phyloP scores from a whole-genome alignment of 768 basidiomycete species.

The Nidularia pulvinata region DNA sequence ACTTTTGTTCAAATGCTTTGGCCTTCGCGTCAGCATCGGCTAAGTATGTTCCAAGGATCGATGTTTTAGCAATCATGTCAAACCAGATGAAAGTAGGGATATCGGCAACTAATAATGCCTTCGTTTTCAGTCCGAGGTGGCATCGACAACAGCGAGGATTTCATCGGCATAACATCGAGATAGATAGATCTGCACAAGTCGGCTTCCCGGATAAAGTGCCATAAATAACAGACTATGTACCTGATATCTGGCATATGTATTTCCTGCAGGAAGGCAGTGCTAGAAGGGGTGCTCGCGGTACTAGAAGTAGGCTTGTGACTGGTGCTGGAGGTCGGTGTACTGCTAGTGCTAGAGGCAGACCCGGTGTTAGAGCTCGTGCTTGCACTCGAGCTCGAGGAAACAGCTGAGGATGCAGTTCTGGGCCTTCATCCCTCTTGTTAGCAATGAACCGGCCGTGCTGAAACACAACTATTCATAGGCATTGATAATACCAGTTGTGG shows the following conservation, averaged over 20 bases:
- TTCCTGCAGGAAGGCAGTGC: background rate
- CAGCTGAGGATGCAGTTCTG: too few species aligned
- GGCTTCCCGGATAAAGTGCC: background rate
- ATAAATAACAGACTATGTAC: background rate
- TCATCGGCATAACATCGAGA: background rate
- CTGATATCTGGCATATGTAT: background rate
- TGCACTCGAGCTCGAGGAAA: too few species aligned
- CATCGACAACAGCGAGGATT: background rate
- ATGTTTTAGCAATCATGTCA: conserved; percentile 46
- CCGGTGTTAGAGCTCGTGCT: background rate
- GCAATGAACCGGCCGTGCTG: too few species aligned
- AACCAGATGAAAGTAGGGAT: conserved; percentile 57
- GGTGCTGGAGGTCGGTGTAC: background rate
- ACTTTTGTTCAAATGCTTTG: conserved; percentile 8
- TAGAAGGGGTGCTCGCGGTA: background rate
- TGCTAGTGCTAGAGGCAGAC: background rate
- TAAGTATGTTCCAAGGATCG: conserved; percentile 46
- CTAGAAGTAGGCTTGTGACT: background rate
- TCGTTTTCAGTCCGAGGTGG: conserved; percentile 18
- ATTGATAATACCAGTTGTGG: background rate
- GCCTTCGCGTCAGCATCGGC: conserved; percentile 27
- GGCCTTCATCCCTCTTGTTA: too few species aligned
- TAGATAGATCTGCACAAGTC: background rate
- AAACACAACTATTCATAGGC: background rate
- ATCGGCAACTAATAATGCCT: conserved; percentile 40